These are phyloP conservation scores for Starmerella geochares DNA, from an alignment of 805 yeast genomes.

Conservation along the genomic window DNA sequence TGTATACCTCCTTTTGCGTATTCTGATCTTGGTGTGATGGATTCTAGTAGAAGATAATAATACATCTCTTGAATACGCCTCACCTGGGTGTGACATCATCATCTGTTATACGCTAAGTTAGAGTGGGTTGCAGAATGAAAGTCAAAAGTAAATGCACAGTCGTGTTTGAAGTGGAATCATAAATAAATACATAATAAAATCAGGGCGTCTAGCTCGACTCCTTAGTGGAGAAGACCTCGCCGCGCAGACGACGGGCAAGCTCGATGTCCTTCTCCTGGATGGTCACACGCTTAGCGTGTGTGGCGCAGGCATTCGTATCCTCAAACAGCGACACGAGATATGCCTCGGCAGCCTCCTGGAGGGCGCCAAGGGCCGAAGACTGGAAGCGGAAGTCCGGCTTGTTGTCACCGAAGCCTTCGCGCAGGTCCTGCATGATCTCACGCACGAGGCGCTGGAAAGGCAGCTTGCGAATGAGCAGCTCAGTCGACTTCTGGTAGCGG, in stretches of 20 bases:
- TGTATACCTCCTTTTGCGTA: too few species aligned
- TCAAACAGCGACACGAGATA: constrained; percentile 76
- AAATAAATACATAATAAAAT: constrained; percentile 2
- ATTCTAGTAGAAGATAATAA: too few species aligned
- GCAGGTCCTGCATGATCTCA: constrained; percentile 81
- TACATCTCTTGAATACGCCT: too few species aligned
- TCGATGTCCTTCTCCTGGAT: constrained; percentile 86
- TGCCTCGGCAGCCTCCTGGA: constrained; percentile 85
- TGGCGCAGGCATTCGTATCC: constrained; percentile 86
- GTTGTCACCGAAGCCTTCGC: constrained; percentile 39
- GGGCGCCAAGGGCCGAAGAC: constrained; percentile 81
- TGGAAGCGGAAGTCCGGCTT: constrained; percentile 60
- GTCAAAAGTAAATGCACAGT: background rate
- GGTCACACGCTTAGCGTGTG: constrained; percentile 89
- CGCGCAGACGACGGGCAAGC: constrained; percentile 40
- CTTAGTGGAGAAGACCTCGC: constrained; percentile 35
- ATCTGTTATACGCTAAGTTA: too few species aligned
- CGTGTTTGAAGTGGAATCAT: constrained; percentile 7
- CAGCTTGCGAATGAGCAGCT: constrained; percentile 74
- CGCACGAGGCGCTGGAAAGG: constrained; percentile 87
- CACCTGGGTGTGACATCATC: too few species aligned
- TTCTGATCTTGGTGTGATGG: too few species aligned
- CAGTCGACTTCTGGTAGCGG: constrained; percentile 85
- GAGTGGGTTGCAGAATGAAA: too few species aligned
- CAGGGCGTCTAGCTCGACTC: constrained; percentile 15